Evolutionary conservation across 352 stramenopile species (phyloP).

Genomic region (Phytophthora fragariaefolia): DNA sequence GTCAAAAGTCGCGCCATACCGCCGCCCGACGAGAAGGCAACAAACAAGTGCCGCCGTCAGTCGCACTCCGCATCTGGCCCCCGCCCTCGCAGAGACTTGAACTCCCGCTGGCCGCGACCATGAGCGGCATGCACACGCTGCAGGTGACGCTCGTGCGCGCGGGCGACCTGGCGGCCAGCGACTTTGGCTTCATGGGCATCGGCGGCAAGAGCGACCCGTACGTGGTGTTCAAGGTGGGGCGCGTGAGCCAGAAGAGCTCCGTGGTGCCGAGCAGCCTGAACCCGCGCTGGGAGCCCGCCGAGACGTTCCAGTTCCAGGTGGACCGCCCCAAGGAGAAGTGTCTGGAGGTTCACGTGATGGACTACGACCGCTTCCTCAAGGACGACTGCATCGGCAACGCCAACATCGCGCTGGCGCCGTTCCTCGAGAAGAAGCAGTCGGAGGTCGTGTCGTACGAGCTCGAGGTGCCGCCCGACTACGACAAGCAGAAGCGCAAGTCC

Average conservation of each 20-base stretch:
- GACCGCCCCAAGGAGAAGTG: conserved; percentile 65
- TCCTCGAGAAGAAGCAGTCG: conserved; percentile 54
- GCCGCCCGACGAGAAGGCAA: conserved; percentile 34
- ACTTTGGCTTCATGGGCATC: conserved; percentile 75
- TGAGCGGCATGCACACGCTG: conserved; percentile 60
- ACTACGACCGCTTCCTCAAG: conserved; percentile 67
- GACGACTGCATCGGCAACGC: conserved; percentile 65
- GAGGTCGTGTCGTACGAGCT: conserved; percentile 66
- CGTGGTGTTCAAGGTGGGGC: conserved; percentile 65
- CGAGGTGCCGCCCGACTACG: conserved; percentile 56
- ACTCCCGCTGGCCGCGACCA: background rate
- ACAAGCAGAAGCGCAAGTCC: conserved; percentile 68
- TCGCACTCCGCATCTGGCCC: conserved; percentile 38
- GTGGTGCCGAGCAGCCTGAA: conserved; percentile 55
- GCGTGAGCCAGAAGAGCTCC: conserved; percentile 58
- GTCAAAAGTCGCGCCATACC: conserved; percentile 4
- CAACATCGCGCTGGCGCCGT: conserved; percentile 58
- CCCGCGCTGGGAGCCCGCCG: conserved; percentile 60
- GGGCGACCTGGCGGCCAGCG: conserved; percentile 56
- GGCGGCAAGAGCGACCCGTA: conserved; percentile 83
- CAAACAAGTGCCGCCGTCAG: conserved; percentile 24
- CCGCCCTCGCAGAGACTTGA: background rate
- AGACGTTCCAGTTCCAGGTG: conserved; percentile 71
- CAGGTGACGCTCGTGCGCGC: conserved; percentile 63
- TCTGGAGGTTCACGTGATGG: conserved; percentile 64